These are phyloP conservation scores for Silene latifolia DNA, from an alignment of 148 eudicot species.

Conservation along the genomic window DNA sequence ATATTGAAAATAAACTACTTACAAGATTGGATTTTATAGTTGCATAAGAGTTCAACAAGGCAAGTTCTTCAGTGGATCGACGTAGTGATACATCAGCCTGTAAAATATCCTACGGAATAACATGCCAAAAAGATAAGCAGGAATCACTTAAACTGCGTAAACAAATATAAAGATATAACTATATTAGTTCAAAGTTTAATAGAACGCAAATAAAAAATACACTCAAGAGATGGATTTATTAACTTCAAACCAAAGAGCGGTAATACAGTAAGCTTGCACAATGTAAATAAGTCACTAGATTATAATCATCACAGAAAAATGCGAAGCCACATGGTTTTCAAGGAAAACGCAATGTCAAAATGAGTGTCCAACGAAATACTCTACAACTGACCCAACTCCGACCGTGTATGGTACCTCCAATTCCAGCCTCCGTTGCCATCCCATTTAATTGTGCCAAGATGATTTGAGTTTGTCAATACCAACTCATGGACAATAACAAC, in stretches of 20 bases:
- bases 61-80: constrained; percentile 69
- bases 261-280: background rate
- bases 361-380: no score
- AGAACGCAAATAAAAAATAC: background rate
- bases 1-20: constrained; percentile 32
- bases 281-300: background rate
- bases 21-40: constrained; percentile 86
- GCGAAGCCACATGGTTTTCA: background rate
- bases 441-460: no score
- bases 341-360: background rate
- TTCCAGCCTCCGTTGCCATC: no score
- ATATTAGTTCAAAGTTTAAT: no score
- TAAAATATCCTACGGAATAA: constrained; percentile 64
- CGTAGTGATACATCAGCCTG: constrained; percentile 62
- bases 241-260: background rate
- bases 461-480: no score
- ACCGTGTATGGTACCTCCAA: no score
- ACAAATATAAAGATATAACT: background rate
- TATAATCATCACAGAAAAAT: no score
- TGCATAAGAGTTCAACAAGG: constrained; percentile 60
- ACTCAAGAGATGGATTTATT: background rate
- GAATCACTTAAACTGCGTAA: background rate
- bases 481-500: no score
- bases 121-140: constrained; percentile 1
- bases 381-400: no score